Conservation (phyloP, 129 eudicot genomes). For the Oenanthe sinensis region DNA sequence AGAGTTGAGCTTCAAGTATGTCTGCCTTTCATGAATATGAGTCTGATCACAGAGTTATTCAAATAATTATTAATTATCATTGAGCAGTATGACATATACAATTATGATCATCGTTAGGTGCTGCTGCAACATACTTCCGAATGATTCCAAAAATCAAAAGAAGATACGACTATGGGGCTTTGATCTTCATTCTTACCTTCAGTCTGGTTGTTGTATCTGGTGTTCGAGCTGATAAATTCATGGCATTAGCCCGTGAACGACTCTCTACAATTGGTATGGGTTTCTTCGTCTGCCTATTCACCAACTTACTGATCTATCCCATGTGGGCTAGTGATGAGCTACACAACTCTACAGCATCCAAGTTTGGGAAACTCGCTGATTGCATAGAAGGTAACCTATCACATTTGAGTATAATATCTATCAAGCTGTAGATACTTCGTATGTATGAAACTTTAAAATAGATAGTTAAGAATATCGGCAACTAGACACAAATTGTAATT, state of each 20-base stretch:
- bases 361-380: constrained; percentile 53
- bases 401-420: not conserved
- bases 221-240: constrained; percentile 50
- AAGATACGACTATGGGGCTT: constrained; percentile 63
- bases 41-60: not conserved
- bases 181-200: constrained; percentile 76
- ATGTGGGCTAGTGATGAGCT: constrained; percentile 88
- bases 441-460: not conserved
- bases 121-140: constrained; percentile 62
- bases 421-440: not conserved
- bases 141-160: constrained; percentile 55
- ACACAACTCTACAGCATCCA: constrained; percentile 44
- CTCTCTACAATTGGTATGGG: constrained; percentile 79
- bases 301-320: constrained; percentile 62
- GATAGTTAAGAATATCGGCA: not conserved
- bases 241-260: constrained; percentile 50
- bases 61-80: not conserved
- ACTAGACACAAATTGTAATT: not conserved
- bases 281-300: constrained; percentile 57
- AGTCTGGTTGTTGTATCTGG: constrained; percentile 74
- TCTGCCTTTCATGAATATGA: not conserved
- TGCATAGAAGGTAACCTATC: constrained; percentile 45
- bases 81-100: not conserved
- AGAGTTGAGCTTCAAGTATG: not conserved
- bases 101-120: constrained; percentile 35